Conservation (phyloP, 148 eudicot genomes). For the Mesembryanthemum crystallinum region DNA sequence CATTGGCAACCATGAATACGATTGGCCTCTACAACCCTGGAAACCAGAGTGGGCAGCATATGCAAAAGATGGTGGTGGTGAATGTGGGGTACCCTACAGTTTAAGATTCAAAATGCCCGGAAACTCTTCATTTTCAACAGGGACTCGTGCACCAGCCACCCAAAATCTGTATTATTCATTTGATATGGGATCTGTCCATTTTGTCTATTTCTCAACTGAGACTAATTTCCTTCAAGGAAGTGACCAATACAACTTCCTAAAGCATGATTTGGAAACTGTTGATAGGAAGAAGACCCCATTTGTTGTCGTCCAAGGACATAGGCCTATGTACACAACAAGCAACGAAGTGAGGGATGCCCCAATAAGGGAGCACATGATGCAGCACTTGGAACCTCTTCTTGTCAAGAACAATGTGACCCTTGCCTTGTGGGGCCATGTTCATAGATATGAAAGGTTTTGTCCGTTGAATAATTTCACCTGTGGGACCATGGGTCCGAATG, state of each 20-base stretch:
- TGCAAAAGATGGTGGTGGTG: conserved; percentile 89
- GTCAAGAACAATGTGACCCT: conserved; percentile 82
- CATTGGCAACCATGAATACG: conserved; percentile 95
- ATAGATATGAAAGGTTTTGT: conserved; percentile 89
- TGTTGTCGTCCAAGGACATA: conserved; percentile 94
- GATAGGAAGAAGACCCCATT: conserved; percentile 77
- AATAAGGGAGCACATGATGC: conserved; percentile 48
- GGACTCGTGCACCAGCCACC: conserved; percentile 75
- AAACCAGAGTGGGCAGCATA: conserved; percentile 90
- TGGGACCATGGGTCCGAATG: conserved; percentile 42
- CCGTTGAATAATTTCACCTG: conserved; percentile 82
- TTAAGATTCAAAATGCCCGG: conserved; percentile 91
- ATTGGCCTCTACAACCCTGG: conserved; percentile 95
- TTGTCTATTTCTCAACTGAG: conserved; percentile 85
- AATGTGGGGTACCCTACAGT: conserved; percentile 99
- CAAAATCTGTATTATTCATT: conserved; percentile 86
- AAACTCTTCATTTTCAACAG: conserved; percentile 74
- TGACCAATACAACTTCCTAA: conserved; percentile 66
- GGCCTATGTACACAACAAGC: conserved; percentile 97
- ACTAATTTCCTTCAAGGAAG: conserved; percentile 85
- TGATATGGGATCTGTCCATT: conserved; percentile 70
- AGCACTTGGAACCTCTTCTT: conserved; percentile 74
- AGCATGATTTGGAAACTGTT: conserved; percentile 61
- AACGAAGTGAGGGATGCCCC: conserved; percentile 56
- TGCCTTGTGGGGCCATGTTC: conserved; percentile 98